Percentiles rank a stretch among this genome's conserved stretches.
Conservation (phyloP, 2,329 filamentous ascomycete species). For the Blastomyces emzantsi region DNA sequence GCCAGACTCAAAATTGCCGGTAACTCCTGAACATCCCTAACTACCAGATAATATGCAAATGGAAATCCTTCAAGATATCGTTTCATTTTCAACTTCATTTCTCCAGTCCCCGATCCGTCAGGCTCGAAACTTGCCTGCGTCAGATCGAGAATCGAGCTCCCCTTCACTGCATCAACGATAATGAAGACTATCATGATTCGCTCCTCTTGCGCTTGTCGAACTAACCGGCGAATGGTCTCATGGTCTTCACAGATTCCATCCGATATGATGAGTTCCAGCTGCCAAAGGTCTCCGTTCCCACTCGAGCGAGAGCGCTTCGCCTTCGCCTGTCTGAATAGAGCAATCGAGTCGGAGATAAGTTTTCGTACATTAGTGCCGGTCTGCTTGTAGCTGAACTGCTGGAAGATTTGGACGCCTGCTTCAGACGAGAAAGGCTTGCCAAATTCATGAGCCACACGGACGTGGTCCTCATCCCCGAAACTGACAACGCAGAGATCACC, state of each 20-base stretch:
- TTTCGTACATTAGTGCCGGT: constrained; percentile 75
- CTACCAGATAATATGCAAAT: constrained; percentile 93
- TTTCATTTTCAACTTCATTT: constrained; percentile 65
- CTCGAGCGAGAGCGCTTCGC: constrained; percentile 46
- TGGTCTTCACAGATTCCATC: constrained; percentile 92
- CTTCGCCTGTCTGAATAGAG: constrained; percentile 70
- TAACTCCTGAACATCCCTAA: constrained; percentile 83
- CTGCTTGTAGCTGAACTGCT: constrained; percentile 77
- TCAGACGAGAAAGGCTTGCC: constrained; percentile 71
- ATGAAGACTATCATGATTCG: constrained; percentile 98
- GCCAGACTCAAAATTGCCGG: constrained; percentile 79
- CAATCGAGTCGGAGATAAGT: constrained; percentile 67
- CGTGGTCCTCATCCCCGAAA: constrained; percentile 64
- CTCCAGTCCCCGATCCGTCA: constrained; percentile 51
- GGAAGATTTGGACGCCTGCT: constrained; percentile 73
- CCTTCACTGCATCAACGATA: constrained; percentile 65
- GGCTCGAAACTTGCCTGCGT: constrained; percentile 76
- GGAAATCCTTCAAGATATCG: constrained; percentile 93
- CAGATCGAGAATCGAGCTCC: constrained; percentile 65
- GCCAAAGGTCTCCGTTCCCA: constrained; percentile 72
- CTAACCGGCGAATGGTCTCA: constrained; percentile 67
- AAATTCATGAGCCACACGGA: constrained; percentile 80
- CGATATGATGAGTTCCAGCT: constrained; percentile 84
- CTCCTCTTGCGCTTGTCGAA: constrained; percentile 83
- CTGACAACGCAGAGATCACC: constrained; percentile 87